phyloP scores from a whole-genome alignment of 1,284 basidiomycete genomes.

The Anthracocystis walkeri region DNA sequence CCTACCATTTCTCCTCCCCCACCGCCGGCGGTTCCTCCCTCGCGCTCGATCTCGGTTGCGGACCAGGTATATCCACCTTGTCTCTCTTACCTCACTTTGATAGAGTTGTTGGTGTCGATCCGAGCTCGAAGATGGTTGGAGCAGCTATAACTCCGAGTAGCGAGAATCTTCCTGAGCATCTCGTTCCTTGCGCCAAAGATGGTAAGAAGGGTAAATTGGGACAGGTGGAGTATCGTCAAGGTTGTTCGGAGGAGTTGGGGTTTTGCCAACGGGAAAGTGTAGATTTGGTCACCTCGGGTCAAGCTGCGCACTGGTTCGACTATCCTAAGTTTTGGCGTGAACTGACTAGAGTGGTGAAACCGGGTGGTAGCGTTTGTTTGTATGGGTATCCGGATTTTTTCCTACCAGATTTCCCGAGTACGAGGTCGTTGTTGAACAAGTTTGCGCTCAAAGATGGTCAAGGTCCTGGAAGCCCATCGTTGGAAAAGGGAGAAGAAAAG shows the following conservation, averaged over 20 bases:
- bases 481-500: not conserved
- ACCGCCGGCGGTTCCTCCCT: conserved; percentile 8
- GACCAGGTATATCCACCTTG: conserved; percentile 78
- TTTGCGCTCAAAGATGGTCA: conserved; percentile 72
- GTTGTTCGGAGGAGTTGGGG: conserved; percentile 75
- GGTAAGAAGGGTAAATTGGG: conserved; percentile 68
- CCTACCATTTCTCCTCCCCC: conserved; percentile 31
- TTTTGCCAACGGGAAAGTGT: conserved; percentile 75
- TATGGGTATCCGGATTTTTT: conserved; percentile 86
- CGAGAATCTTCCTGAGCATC: conserved; percentile 38
- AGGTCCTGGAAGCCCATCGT: not conserved
- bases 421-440: conserved; percentile 75
- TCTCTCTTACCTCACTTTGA: conserved; percentile 75
- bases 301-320: conserved; percentile 89
- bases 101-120: conserved; percentile 79
- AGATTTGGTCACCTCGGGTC: conserved; percentile 82
- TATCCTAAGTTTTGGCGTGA: conserved; percentile 80
- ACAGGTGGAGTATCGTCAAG: conserved; percentile 72
- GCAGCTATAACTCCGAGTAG: conserved; percentile 74
- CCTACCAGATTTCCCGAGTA: conserved; percentile 75
- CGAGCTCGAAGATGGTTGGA: conserved; percentile 79
- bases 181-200: conserved; percentile 24
- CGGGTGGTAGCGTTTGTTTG: conserved; percentile 79
- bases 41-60: conserved; percentile 81
- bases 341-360: conserved; percentile 76